Conservation (phyloP, 2,329 filamentous ascomycete species). For the Cylindrodendrum hubeiense region DNA sequence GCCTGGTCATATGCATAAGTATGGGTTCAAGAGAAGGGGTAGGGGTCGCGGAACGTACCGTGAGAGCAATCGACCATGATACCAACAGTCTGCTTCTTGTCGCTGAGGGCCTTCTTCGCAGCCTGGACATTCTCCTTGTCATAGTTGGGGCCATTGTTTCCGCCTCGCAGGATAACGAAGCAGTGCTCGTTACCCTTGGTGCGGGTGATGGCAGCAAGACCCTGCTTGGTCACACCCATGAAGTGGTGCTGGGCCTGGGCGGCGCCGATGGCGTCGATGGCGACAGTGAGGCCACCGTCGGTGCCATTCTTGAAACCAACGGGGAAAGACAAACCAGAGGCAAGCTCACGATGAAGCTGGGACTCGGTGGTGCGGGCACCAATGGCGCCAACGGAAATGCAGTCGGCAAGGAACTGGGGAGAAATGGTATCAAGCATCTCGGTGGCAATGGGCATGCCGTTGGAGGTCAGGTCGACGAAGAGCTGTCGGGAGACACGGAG, state of each 20-base stretch:
- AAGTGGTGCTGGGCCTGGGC: conserved; percentile 93
- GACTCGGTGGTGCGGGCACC: conserved; percentile 97
- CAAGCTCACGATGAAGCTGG: conserved; percentile 95
- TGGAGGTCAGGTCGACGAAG: conserved; percentile 88
- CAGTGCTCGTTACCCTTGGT: conserved; percentile 96
- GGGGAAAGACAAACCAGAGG: conserved; percentile 94
- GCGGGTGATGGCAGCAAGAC: conserved; percentile 92
- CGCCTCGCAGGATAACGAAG: conserved; percentile 95
- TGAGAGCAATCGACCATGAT: conserved; percentile 99
- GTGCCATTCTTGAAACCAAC: conserved; percentile 99
- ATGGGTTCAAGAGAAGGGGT: conserved; percentile 24
- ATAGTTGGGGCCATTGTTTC: conserved; percentile 93
- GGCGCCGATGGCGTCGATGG: conserved; percentile 94
- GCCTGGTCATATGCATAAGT: conserved; percentile 61
- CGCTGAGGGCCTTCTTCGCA: conserved; percentile 81
- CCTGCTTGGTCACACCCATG: conserved; percentile 98
- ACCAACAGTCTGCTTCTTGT: conserved; percentile 87
- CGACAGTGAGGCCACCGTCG: conserved; percentile 89
- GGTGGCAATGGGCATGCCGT: conserved; percentile 93
- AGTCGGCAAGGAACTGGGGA: conserved; percentile 95
- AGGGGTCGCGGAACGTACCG: conserved; percentile 74
- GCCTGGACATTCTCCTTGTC: conserved; percentile 85
- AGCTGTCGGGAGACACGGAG: conserved; percentile 91
- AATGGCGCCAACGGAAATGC: conserved; percentile 95
- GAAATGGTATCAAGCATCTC: conserved; percentile 99